phyloP scores from a whole-genome alignment of 1,284 basidiomycete species.

The Vanrija sp. region DNA sequence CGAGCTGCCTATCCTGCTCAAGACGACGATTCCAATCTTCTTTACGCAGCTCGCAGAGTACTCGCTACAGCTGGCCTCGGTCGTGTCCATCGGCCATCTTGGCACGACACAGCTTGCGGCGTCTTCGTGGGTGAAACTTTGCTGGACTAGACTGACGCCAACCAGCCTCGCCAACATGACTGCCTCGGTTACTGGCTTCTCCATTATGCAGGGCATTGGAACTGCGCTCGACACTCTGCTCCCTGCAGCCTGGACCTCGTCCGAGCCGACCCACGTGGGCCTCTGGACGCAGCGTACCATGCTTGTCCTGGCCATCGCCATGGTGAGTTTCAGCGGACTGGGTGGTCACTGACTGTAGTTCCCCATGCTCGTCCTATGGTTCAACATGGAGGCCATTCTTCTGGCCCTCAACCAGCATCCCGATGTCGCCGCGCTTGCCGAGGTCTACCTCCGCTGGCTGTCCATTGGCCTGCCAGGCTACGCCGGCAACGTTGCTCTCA shows the following conservation, averaged over 20 bases:
- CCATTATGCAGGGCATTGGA: constrained; percentile 78
- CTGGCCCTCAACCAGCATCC: constrained; percentile 74
- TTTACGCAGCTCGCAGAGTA: constrained; percentile 49
- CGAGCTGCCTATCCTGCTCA: constrained; percentile 41
- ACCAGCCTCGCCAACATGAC: constrained; percentile 18
- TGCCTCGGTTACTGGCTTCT: constrained; percentile 55
- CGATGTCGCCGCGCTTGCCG: constrained; percentile 74
- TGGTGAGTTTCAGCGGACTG: constrained; percentile 43
- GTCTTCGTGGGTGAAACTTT: constrained; percentile 52
- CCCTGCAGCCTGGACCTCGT: constrained; percentile 84
- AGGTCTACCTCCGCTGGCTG: constrained; percentile 70
- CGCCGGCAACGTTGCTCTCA: constrained; percentile 34
- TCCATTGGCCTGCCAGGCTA: constrained; percentile 85
- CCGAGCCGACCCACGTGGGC: constrained; percentile 75
- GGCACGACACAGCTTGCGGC: constrained; percentile 68
- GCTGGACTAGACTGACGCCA: background rate
- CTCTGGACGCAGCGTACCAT: constrained; percentile 84
- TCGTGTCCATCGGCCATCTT: constrained; percentile 79
- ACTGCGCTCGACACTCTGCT: constrained; percentile 84
- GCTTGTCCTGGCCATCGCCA: constrained; percentile 60
- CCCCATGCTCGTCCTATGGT: constrained; percentile 57
- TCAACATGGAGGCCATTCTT: constrained; percentile 73
- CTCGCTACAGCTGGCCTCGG: constrained; percentile 46
- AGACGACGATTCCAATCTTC: constrained; percentile 42
- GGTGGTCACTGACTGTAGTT: constrained; percentile 20